These are phyloP conservation scores for Pyrenochaeta sp. DNA, from an alignment of 2,329 filamentous ascomycete species.

Conservation along the genomic window DNA sequence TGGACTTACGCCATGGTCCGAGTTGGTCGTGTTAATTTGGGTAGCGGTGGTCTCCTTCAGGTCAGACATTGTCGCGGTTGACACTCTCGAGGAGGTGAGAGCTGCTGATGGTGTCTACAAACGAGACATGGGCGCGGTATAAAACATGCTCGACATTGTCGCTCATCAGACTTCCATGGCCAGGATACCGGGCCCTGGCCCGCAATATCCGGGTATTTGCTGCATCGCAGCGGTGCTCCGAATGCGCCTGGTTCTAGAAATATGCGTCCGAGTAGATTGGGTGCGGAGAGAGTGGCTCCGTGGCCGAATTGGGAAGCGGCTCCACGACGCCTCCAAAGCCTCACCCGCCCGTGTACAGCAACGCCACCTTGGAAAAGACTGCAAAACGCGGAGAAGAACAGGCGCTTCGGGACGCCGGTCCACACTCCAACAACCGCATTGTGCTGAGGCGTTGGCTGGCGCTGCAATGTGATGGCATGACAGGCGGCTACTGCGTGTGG, in stretches of 20 bases:
- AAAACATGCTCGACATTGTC: conserved; percentile 17
- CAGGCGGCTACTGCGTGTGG: no score
- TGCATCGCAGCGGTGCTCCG: conserved; percentile 10
- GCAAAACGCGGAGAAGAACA: background rate
- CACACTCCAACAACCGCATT: background rate
- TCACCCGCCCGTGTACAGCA: conserved; percentile 7
- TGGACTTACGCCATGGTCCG: conserved; percentile 24
- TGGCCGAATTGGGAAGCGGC: conserved; percentile 6
- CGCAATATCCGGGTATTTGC: conserved; percentile 23
- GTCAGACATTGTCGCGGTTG: conserved; percentile 22
- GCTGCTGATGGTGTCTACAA: conserved; percentile 14
- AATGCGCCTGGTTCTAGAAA: conserved; percentile 20
- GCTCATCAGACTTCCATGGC: background rate
- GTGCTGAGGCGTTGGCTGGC: no score
- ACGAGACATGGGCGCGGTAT: conserved; percentile 19
- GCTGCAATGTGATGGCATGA: no score
- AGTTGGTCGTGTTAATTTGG: conserved; percentile 15
- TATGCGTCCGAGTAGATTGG: conserved; percentile 4
- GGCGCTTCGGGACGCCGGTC: background rate
- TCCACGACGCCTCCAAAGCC: conserved; percentile 6
- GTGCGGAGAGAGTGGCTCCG: conserved; percentile 12
- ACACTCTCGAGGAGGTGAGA: conserved; percentile 7
- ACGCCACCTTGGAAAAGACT: background rate
- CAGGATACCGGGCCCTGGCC: conserved; percentile 13
- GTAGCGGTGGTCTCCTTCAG: conserved; percentile 16